Base-by-base conservation (phyloP, 2,329 filamentous ascomycete species). In the Apiospora sp. region DNA sequence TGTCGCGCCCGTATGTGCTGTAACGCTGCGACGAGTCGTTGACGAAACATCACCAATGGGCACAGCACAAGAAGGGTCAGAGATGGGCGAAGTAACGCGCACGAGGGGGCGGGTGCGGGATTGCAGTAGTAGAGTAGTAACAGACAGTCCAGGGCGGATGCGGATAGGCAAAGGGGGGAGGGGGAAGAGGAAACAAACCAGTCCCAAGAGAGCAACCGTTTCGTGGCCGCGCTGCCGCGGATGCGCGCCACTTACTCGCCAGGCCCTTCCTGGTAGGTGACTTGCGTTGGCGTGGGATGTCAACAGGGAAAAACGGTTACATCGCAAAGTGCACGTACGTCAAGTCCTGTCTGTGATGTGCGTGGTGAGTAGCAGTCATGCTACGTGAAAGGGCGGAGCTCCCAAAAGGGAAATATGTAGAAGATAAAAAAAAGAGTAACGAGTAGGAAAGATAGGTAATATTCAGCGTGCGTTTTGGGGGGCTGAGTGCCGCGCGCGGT, bases 181-280 rank as follows among this genome's bases (percentile, higher is more conserved):
- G 49, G 24, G 49, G 10, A 8, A 12, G 54, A 19, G 30, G 58
- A 64, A 37, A 64, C 58, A 41, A 64, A 64, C 58, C 58, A 64
- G n/a, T 64, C 58, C 58, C 58, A 64, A 64, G 58, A 64, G 34
- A 64, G 58, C 34, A 64, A 64, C 19, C 58, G 22, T 64, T 64
- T 64, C 58, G 58, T 41, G 22, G 58, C 58, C 58, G 58, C 19
- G 58, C 34, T 41, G 58, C 58, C 58, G 58, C 58, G 58, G 58
- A 64, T 64, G 58, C 58, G 58, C 58, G 58, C 58, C 58, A 64
- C 58, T 64, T 41, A 64, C 58, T 64, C 58, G 58, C 58, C 58
- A 41, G 54, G 30, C 51, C 54, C 30, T 37, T 37, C 30, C 30
- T 19, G 30, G 54, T 37, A 58, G 30, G 27, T 27, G 24, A 58